phyloP scores from a whole-genome alignment of 352 stramenopile genomes.

The Thraustochytrium sp. region DNA sequence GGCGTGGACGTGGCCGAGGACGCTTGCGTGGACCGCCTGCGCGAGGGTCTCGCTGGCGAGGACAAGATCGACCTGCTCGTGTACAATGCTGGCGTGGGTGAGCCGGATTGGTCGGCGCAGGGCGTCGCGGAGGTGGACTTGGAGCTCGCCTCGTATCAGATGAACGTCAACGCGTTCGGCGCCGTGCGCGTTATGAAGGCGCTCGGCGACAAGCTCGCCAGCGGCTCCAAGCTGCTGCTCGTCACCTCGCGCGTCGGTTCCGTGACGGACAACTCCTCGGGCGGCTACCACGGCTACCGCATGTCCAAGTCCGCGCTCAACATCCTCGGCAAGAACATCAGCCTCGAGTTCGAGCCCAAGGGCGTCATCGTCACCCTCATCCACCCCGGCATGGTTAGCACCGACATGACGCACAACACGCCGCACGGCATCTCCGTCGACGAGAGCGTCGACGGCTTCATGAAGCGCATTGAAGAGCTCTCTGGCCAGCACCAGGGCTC shows the following conservation, averaged over 20 bases:
- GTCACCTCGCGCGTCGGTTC: slow-evolving; percentile 55
- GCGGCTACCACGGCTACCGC: slow-evolving; percentile 61
- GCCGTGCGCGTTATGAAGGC: slow-evolving; percentile 57
- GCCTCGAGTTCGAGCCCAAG: slow-evolving; percentile 17
- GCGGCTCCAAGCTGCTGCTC: slow-evolving; percentile 44
- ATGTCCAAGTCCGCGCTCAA: slow-evolving; percentile 66
- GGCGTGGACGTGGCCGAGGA: slow-evolving; percentile 3
- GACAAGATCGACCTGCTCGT: background rate
- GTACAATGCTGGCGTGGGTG: background rate
- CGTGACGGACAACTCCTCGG: slow-evolving; percentile 56
- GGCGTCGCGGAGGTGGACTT: slow-evolving; percentile 40
- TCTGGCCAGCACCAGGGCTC: background rate
- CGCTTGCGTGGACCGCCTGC: background rate
- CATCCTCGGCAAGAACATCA: slow-evolving; percentile 45
- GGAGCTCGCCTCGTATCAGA: slow-evolving; percentile 58
- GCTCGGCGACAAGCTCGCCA: slow-evolving; percentile 52
- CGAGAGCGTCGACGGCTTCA: slow-evolving; percentile 7
- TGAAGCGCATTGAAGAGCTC: background rate
- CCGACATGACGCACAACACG: background rate
- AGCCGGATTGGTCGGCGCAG: background rate
- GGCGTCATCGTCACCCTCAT: slow-evolving; percentile 12
- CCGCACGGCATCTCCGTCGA: background rate
- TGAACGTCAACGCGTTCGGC: slow-evolving; percentile 63
- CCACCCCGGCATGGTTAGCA: background rate
- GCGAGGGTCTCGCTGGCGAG: background rate